phyloP scores from a whole-genome alignment of 179 eudicot genomes.

The Silene vulgaris region DNA sequence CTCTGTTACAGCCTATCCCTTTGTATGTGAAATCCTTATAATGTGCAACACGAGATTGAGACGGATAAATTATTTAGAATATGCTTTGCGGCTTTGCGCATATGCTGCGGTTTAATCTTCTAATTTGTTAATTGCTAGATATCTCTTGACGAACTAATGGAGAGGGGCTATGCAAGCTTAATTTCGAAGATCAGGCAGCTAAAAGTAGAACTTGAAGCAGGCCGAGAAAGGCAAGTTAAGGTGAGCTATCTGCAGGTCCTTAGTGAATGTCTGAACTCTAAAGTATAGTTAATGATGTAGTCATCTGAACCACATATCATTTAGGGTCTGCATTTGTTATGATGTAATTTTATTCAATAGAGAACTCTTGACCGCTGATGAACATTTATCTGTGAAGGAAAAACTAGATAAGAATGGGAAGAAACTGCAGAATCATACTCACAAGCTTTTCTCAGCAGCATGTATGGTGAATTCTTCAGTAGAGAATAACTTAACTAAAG shows the following conservation, averaged over 20 bases:
- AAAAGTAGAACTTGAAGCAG: slow-evolving; percentile 60
- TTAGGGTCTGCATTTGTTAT: not conserved
- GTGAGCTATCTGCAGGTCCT: slow-evolving; percentile 34
- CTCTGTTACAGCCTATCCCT: slow-evolving; percentile 10
- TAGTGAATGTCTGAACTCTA: not conserved
- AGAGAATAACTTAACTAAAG: slow-evolving; percentile 26
- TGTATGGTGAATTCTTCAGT: slow-evolving; percentile 17
- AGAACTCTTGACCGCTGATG: slow-evolving; percentile 16
- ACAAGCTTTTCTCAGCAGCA: slow-evolving; percentile 32
- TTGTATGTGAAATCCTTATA: slow-evolving; percentile 3
- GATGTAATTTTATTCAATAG: not conserved
- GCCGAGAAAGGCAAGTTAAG: slow-evolving; percentile 45
- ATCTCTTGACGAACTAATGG: slow-evolving; percentile 33
- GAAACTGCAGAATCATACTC: slow-evolving; percentile 47
- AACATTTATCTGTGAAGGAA: slow-evolving; percentile 45
- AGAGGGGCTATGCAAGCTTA: slow-evolving; percentile 39
- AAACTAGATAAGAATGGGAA: slow-evolving; percentile 48
- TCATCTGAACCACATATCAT: not conserved
- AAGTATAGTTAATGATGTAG: not conserved
- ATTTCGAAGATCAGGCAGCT: slow-evolving; percentile 44
- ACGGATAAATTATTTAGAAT: not conserved
- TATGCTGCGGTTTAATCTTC: not conserved
- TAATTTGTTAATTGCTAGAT: slow-evolving; percentile 20
- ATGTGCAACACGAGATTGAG: slow-evolving; percentile 10
- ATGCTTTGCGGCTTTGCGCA: not conserved